Percentiles rank a stretch among this genome's conserved stretches.
These are phyloP conservation scores for Peniophora sp. DNA, from an alignment of 1,284 basidiomycete genomes.

Conservation along the genomic window DNA sequence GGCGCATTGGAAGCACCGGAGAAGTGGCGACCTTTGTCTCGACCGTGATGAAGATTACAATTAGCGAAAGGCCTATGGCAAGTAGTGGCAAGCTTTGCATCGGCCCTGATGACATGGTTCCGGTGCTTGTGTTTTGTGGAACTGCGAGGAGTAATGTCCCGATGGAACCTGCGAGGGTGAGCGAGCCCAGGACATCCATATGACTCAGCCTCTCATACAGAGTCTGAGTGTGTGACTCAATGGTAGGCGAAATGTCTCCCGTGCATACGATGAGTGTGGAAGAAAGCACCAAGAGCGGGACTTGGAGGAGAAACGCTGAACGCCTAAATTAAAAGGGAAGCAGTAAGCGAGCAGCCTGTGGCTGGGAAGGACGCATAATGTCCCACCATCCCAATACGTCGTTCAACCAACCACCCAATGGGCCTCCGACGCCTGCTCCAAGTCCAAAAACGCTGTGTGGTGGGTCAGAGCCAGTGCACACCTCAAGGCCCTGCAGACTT, in stretches of 20 bases:
- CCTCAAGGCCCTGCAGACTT: slow-evolving; percentile 12
- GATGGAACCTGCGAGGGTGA: slow-evolving; percentile 70
- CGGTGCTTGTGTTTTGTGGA: too few relatives aligned
- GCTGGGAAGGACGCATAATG: neutral
- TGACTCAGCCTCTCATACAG: slow-evolving; percentile 60
- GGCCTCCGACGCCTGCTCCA: slow-evolving; percentile 80
- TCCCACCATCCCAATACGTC: slow-evolving; percentile 74
- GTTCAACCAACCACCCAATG: slow-evolving; percentile 83
- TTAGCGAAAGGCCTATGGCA: too few relatives aligned
- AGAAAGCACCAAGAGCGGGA: slow-evolving; percentile 68
- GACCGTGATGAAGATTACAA: slow-evolving; percentile 57
- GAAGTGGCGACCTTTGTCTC: slow-evolving; percentile 69
- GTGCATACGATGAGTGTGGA: slow-evolving; percentile 62
- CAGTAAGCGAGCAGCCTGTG: slow-evolving; percentile 2
- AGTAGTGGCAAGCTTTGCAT: too few relatives aligned
- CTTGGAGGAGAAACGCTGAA: slow-evolving; percentile 55
- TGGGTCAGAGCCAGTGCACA: slow-evolving; percentile 8
- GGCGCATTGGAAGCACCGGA: slow-evolving; percentile 79
- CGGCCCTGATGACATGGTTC: too few relatives aligned
- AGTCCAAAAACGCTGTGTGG: slow-evolving; percentile 58
- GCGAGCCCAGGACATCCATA: slow-evolving; percentile 77
- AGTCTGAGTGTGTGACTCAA: slow-evolving; percentile 49
- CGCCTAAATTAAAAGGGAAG: slow-evolving; percentile 36
- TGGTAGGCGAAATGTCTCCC: slow-evolving; percentile 62
- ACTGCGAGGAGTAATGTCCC: slow-evolving; percentile 68